phyloP scores from a whole-genome alignment of 2,329 filamentous ascomycete species.

The Cercospora brassicicola region DNA sequence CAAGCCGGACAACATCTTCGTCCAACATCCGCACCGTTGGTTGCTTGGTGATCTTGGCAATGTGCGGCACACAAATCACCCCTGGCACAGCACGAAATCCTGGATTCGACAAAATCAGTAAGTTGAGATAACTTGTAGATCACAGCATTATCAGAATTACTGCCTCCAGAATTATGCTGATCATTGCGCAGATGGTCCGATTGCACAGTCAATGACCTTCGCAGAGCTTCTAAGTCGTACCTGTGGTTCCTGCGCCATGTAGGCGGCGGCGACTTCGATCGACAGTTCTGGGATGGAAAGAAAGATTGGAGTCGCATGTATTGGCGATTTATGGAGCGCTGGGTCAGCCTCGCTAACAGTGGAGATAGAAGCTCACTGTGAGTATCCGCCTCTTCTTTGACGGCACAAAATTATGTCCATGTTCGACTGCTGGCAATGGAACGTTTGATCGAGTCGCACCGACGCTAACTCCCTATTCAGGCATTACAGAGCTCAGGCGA shows the following conservation, averaged over 20 bases:
- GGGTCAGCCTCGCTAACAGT: neutral
- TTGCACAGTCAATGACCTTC: constrained; percentile 35
- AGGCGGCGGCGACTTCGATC: constrained; percentile 29
- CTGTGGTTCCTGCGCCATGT: constrained; percentile 22
- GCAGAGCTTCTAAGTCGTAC: constrained; percentile 38
- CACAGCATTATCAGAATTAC: neutral
- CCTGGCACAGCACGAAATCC: constrained; percentile 23
- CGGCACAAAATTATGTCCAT: neutral
- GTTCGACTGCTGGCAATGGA: neutral
- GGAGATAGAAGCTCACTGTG: neutral
- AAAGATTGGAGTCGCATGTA: constrained; percentile 34
- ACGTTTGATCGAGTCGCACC: neutral
- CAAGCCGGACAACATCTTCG: constrained; percentile 41
- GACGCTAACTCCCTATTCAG: neutral
- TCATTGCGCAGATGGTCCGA: constrained; percentile 11
- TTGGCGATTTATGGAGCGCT: constrained; percentile 29
- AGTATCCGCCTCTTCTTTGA: neutral
- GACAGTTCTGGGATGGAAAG: constrained; percentile 27
- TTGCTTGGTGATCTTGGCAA: constrained; percentile 42
- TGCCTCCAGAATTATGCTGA: neutral
- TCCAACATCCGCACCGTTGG: constrained; percentile 32
- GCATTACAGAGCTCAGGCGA: constrained; percentile 4
- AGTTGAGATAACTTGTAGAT: neutral
- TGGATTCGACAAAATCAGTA: constrained; percentile 24
- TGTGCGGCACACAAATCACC: constrained; percentile 36